A percentile compares a stretch with the other conserved stretches of the same genome.
Conservation (phyloP, 2,329 filamentous ascomycete species). For the Fusarium sp. region DNA sequence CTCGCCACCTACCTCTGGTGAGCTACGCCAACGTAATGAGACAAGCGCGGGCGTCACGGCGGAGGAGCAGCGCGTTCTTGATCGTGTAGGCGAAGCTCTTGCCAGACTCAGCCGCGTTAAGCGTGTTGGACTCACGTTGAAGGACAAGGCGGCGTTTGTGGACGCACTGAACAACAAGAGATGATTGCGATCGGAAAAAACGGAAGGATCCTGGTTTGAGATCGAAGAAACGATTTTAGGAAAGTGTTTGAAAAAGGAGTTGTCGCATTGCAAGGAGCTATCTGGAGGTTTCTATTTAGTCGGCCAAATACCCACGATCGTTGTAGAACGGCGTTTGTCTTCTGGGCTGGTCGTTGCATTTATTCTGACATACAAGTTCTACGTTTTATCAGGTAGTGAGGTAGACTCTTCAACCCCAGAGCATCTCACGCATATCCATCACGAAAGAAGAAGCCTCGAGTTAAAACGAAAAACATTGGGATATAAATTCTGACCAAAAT, state of each 20-base stretch:
- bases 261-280: slow-evolving; percentile 44
- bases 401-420: slow-evolving; percentile 20
- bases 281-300: slow-evolving; percentile 29
- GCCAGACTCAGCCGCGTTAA: slow-evolving; percentile 90
- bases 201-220: slow-evolving; percentile 1
- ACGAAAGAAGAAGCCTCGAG: background rate
- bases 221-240: slow-evolving; percentile 1
- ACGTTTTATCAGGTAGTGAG: slow-evolving; percentile 10
- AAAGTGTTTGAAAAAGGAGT: slow-evolving; percentile 15
- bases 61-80: slow-evolving; percentile 78
- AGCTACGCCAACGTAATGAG: slow-evolving; percentile 47
- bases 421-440: slow-evolving; percentile 5
- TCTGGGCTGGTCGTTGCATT: slow-evolving; percentile 1
- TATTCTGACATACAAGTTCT: slow-evolving; percentile 1
- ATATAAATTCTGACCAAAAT: slow-evolving; percentile 34
- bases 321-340: slow-evolving; percentile 9
- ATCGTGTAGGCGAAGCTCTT: slow-evolving; percentile 84
- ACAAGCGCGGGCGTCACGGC: slow-evolving; percentile 53
- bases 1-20: slow-evolving; percentile 45
- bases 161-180: slow-evolving; percentile 68
- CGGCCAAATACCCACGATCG: slow-evolving; percentile 25
- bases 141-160: slow-evolving; percentile 86
- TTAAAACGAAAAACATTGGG: slow-evolving; percentile 25
- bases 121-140: slow-evolving; percentile 84
- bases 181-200: background rate